Evolutionary conservation across 768 basidiomycete genomes (phyloP).

Genomic region (Clitopilus passeckerianus): DNA sequence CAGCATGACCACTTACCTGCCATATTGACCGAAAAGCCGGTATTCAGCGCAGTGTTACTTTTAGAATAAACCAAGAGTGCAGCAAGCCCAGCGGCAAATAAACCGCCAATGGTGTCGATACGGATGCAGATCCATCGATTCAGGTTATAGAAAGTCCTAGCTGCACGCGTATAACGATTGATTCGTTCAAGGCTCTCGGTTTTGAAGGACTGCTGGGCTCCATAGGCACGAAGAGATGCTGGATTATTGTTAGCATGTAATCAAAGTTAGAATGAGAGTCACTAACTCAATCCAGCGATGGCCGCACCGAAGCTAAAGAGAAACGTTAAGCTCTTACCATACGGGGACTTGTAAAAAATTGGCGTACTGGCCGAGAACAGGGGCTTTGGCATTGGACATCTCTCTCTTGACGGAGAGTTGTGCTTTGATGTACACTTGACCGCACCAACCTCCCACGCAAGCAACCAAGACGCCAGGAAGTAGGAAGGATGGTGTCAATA

Average conservation of each 20-base stretch:
- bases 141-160: slow-evolving; percentile 47
- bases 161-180: slow-evolving; percentile 44
- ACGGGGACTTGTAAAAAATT: slow-evolving; percentile 18
- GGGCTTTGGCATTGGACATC: slow-evolving; percentile 35
- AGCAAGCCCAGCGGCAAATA: slow-evolving; percentile 54
- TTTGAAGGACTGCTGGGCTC: slow-evolving; percentile 45
- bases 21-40: slow-evolving; percentile 53
- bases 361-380: slow-evolving; percentile 31
- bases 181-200: slow-evolving; percentile 43
- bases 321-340: slow-evolving; percentile 18
- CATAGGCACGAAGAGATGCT: slow-evolving; percentile 65
- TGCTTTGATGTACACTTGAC: slow-evolving; percentile 38
- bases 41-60: slow-evolving; percentile 34
- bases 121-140: slow-evolving; percentile 45
- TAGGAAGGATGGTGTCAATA: slow-evolving; percentile 41
- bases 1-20: slow-evolving; percentile 23
- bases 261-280: background rate
- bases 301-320: slow-evolving; percentile 42
- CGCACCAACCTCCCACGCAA: slow-evolving; percentile 36
- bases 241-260: background rate
- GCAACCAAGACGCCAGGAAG: slow-evolving; percentile 39
- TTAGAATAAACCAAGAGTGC: slow-evolving; percentile 45
- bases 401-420: slow-evolving; percentile 46
- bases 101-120: slow-evolving; percentile 49
- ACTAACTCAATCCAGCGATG: slow-evolving; percentile 48